Evolutionary conservation across 2,329 filamentous ascomycete species (phyloP).

Genomic region (Ramularia collo-cygni): DNA sequence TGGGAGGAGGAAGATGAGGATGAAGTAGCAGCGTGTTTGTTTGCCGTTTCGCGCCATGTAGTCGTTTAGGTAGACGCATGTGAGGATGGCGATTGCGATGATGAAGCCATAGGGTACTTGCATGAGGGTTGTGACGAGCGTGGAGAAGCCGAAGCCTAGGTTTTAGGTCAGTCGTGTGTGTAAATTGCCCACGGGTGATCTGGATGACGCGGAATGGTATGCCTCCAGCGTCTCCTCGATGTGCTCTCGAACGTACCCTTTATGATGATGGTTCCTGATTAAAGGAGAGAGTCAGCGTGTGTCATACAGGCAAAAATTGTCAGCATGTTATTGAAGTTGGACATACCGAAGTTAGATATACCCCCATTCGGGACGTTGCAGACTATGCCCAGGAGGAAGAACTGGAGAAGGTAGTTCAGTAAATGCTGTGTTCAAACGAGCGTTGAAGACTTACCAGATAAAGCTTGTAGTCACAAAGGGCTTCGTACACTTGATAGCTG

Average conservation of each 20-base stretch:
- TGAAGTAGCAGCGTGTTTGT: slow-evolving; percentile 39
- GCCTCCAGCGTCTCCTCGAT: too few relatives aligned
- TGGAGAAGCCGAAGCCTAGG: slow-evolving; percentile 49
- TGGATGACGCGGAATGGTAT: too few relatives aligned
- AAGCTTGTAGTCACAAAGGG: slow-evolving; percentile 52
- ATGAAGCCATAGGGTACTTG: slow-evolving; percentile 47
- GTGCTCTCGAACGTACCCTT: too few relatives aligned
- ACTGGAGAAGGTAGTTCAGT: slow-evolving; percentile 18
- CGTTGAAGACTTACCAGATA: slow-evolving; percentile 35
- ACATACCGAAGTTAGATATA: slow-evolving; percentile 52
- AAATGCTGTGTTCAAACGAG: too few relatives aligned
- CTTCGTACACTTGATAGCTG: slow-evolving; percentile 46
- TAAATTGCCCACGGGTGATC: too few relatives aligned
- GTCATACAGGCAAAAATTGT: too few relatives aligned
- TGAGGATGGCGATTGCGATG: slow-evolving; percentile 45
- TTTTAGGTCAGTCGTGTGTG: too few relatives aligned
- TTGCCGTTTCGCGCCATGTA: slow-evolving; percentile 24
- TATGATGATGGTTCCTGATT: too few relatives aligned
- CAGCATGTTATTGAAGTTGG: slow-evolving; percentile 56
- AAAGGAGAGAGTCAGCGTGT: too few relatives aligned
- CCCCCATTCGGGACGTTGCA: slow-evolving; percentile 51
- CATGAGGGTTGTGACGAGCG: slow-evolving; percentile 48
- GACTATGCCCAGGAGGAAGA: slow-evolving; percentile 47
- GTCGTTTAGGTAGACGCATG: slow-evolving; percentile 44
- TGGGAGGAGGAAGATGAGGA: slow-evolving; percentile 51